Evolutionary conservation across 2,329 filamentous ascomycete species (phyloP), one percentile per base, ranked within the genome.

Genomic region (Claviceps digitariae): DNA sequence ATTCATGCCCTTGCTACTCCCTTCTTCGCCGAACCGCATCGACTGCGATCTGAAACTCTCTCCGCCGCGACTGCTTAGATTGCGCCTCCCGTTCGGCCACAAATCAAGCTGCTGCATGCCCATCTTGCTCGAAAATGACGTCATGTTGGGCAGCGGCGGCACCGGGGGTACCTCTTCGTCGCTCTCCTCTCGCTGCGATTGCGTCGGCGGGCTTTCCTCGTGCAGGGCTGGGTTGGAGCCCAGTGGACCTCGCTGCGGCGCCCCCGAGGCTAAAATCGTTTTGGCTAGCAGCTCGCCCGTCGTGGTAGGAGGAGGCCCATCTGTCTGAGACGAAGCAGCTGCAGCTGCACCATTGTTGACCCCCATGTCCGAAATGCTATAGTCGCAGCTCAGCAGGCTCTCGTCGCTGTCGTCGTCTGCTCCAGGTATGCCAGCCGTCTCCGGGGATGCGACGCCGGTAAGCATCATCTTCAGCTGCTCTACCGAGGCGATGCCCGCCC

Each of bases 301-400:
- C 25, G 64, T 66, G 8, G 41, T 10, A 2, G 52, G 38, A 2
- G 52, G 38, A 23, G 57, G 36, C 36, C 36, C 54, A 44, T 66
- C 58, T 12, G 52, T 21, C 46, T 43, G 50, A 3, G 61, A 61
- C 56, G 54, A 57, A 55, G 60, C 64, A 53, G 60, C 73, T n/a
- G 54, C 57, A 55, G 60, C 64, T 53, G 60, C 73, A n/a, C n/a
- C n/a, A 61, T 79, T 81, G 64, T 74, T 81, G 64, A 79, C 83
- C 41, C 80, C 84, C 21, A 81, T 68, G 61, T 87, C 84, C 7
- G 82, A 86, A n/a, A 79, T 74, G 46, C 78, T 78, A 58, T 79
- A 76, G 54, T 87, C 83, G 57, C 83, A 85, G 69, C 82, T 86
- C 57, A 84, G 77, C 73, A 88, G 78, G 65, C 83, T 87, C 52